Evolutionary conservation across 208 protist species (phyloP), one percentile per base, ranked within the genome.

Genomic region (Wallacemonas rigidus): DNA sequence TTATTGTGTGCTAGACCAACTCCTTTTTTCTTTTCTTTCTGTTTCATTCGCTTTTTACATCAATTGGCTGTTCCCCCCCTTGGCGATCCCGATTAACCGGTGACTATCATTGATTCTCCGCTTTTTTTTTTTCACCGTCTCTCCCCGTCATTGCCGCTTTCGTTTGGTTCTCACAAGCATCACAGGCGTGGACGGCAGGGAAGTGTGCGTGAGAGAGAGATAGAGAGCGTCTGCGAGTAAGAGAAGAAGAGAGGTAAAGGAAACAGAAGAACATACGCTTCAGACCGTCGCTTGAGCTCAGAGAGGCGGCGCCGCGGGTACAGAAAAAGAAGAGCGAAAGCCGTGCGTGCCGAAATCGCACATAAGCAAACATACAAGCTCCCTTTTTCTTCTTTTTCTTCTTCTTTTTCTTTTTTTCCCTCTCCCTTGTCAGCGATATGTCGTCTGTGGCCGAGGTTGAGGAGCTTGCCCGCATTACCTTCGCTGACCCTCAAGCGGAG

Each of bases 381-480:
- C 11, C 3, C 65, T 58, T 9, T 50, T 36, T 60, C 9, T 45
- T 71, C 48, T 14, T 17, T 1, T 60, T 61, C 61, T 50, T 69
- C 3, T 56, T 60, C 38, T 71, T n/a, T 69, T 50, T 67, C 17
- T 60, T 50, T 71, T n/a, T 69, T 50, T 67, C 17, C 58, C 38
- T 17, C 6, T 64, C 9, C 39, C 58, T 11, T 64, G 17, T 8
- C 38, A 53, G 15, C 3, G 69, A 12, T 11, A 89, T 89, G 85
- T 70, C 76, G 5, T 83, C 79, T 3, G 82, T 95, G 15, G 71
- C 76, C 8, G 85, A 92, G 72, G 74, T 96, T 50, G 81, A 96
- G 71, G 70, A 69, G 50, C 68, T 90, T n/a, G 77, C 90, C 36
- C 84, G 90, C 67, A 77, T 79, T 55, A 83, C 93, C 69, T 96